A percentile compares a stretch with the other conserved stretches of the same genome.
Conservation (phyloP, 2,329 filamentous ascomycete genomes). For the Xylaria polymorpha region DNA sequence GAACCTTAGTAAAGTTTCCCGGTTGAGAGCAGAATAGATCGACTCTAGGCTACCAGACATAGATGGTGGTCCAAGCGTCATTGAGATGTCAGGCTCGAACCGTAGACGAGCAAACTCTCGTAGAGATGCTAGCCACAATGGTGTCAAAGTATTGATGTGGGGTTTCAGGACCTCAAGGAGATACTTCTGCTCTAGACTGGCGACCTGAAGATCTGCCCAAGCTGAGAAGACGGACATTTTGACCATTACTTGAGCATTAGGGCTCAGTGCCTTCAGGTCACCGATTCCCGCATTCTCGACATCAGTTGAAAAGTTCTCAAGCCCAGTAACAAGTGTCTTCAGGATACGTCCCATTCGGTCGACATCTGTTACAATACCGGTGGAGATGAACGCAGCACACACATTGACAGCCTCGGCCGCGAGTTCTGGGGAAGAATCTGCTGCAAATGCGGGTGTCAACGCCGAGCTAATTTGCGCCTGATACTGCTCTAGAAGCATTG, state of each 20-base stretch:
- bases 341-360: conserved; percentile 99
- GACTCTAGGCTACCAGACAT: conserved; percentile 89
- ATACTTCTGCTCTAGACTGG: conserved; percentile 91
- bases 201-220: conserved; percentile 96
- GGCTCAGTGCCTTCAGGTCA: conserved; percentile 90
- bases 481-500: conserved; percentile 95
- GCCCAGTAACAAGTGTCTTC: conserved; percentile 87
- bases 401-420: conserved; percentile 97
- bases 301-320: conserved; percentile 91
- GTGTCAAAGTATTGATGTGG: conserved; percentile 88
- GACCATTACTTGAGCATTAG: conserved; percentile 98
- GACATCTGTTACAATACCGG: conserved; percentile 95
- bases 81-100: conserved; percentile 97
- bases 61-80: conserved; percentile 83
- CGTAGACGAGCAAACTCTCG: conserved; percentile 92
- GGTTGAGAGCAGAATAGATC: conserved; percentile 93
- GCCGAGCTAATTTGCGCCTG: conserved; percentile 98
- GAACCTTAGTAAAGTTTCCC: conserved; percentile 92
- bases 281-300: conserved; percentile 87
- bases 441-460: conserved; percentile 93
- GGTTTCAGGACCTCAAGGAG: conserved; percentile 88
- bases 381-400: conserved; percentile 97
- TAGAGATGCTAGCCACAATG: conserved; percentile 91
- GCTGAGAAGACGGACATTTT: conserved; percentile 97
- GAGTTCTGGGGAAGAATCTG: conserved; percentile 93